Evolutionary conservation across 1,284 basidiomycete species (phyloP), one percentile per base, ranked within the genome.

Genomic region (Ganoderma sp.): DNA sequence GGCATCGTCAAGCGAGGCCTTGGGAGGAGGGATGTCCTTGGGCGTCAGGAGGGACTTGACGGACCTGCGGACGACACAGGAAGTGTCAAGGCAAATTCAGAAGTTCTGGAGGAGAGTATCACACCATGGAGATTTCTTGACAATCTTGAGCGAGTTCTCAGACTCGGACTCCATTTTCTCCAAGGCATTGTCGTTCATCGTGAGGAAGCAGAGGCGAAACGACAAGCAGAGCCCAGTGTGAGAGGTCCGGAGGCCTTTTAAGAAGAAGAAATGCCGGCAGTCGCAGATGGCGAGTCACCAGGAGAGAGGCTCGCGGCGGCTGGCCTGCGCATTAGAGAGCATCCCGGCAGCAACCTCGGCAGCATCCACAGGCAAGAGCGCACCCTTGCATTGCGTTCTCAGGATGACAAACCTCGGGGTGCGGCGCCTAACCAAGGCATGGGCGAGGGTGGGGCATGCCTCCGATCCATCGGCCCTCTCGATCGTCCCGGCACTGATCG

Each of bases 1-100:
- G 0, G 88, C 87, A 64, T 87, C 85, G 69, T 89, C 87, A 66
- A 90, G 77, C n/a, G 84, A 85, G 5, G 77, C 77, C 25, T 83
- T 83, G 1, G 86, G 79, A 0, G 85, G 84, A 0, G 85, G 84
- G 0, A 84, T 81, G 25, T 79, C 69, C n/a, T 64, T 70, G 3
- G 74, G 76, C n/a, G 71, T 50, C 45, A 77, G 70, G 14, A 74
- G 74, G 54, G 73, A 69, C 56, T 70, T 71, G 56, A 71, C 67
- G 41, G 42, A 68, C 66, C 71, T 73, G 66, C 28, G 5, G 12
- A 9, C 19, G 68, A 15, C 39, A 52, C 34, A 41, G 12, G 10
- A n/a, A 34, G 8, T 9, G 9, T 19, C 14, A 42, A 15, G 25
- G n/a, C 34, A 25, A 39, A 9, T 15, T n/a, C 15, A 37, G 52